Evolutionary conservation across 1,139 yeast species (phyloP).

Genomic region (Lodderomyces metapsilosis): DNA sequence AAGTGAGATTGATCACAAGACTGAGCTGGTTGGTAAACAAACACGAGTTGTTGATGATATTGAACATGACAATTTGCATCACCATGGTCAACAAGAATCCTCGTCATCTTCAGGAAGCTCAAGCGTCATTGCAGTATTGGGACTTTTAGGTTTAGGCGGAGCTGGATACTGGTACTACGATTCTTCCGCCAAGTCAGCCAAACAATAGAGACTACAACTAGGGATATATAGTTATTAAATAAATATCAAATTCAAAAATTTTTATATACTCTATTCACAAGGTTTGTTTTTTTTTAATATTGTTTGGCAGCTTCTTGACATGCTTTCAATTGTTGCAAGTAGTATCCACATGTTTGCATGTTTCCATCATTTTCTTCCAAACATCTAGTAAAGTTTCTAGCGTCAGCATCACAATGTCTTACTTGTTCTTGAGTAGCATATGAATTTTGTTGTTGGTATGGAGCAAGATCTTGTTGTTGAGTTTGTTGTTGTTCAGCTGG

Average conservation of each 20-base stretch:
- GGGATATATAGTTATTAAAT: neutral
- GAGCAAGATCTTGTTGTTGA: constrained; percentile 25
- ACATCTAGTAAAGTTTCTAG: constrained; percentile 93
- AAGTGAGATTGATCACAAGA: constrained; percentile 38
- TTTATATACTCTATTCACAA: constrained; percentile 10
- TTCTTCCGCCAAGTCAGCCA: constrained; percentile 5
- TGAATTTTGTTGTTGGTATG: constrained; percentile 28
- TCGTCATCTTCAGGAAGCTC: neutral
- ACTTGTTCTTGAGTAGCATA: constrained; percentile 47
- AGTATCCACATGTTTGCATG: constrained; percentile 95
- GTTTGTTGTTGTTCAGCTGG: constrained; percentile 49
- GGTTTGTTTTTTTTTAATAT: constrained; percentile 43
- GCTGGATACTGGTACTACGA: constrained; percentile 21
- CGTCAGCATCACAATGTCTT: constrained; percentile 82
- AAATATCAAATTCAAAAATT: constrained; percentile 1
- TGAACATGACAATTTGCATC: constrained; percentile 35
- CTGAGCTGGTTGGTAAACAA: constrained; percentile 26
- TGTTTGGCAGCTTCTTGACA: constrained; percentile 93
- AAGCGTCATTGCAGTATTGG: constrained; percentile 15
- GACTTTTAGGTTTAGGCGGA: constrained; percentile 24
- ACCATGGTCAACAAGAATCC: constrained; percentile 6
- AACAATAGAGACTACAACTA: neutral
- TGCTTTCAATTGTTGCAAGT: constrained; percentile 93
- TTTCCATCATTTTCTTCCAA: constrained; percentile 90
- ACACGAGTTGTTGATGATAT: constrained; percentile 38